Conservation (phyloP, 306 rosid species). For the Cicer judaicum region DNA sequence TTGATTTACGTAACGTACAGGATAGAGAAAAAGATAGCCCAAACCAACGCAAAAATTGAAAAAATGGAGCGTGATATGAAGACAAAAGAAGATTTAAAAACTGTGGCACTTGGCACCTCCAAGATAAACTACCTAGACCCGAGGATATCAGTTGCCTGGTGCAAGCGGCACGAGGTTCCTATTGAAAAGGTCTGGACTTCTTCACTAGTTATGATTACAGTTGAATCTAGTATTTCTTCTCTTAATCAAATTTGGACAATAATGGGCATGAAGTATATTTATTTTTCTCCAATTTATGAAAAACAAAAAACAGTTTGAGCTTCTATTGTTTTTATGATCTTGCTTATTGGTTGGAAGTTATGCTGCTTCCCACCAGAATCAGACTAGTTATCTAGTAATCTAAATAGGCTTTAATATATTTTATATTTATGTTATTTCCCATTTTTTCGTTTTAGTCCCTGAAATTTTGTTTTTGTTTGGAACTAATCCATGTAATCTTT, state of each 20-base stretch:
- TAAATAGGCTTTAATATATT: not conserved
- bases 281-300: not conserved
- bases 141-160: slow-evolving; percentile 96
- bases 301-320: not conserved
- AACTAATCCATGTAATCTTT: not conserved
- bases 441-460: not conserved
- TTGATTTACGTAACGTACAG: slow-evolving; percentile 50
- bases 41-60: slow-evolving; percentile 73
- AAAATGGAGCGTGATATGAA: slow-evolving; percentile 83
- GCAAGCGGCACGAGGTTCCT: slow-evolving; percentile 98
- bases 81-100: slow-evolving; percentile 90
- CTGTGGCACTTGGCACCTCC: slow-evolving; percentile 95
- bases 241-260: not conserved
- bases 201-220: slow-evolving; percentile 21
- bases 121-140: slow-evolving; percentile 97
- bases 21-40: slow-evolving; percentile 76
- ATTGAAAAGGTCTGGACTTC: slow-evolving; percentile 77
- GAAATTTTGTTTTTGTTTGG: not conserved
- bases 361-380: slow-evolving; percentile 2
- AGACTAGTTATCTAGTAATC: not conserved
- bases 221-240: not conserved
- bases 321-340: slow-evolving; percentile 1
- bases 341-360: slow-evolving; percentile 30
- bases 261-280: slow-evolving; percentile 1
- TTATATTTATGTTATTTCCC: not conserved